Percentiles rank a stretch among this genome's conserved stretches.
Evolutionary conservation across 2,329 filamentous ascomycete genomes (phyloP).

Genomic region (Fusarium abutilonis): DNA sequence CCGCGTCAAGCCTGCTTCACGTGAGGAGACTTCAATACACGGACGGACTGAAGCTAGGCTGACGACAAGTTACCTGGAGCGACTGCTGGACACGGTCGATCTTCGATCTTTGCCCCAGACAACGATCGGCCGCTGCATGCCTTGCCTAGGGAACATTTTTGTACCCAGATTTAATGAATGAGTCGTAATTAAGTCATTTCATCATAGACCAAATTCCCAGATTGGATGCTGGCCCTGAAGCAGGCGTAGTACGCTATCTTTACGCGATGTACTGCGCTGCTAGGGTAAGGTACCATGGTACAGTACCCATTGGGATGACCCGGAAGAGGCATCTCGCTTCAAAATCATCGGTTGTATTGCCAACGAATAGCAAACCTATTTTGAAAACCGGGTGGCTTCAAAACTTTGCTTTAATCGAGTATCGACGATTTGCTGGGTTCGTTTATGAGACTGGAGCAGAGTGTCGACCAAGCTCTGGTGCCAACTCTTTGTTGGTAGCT

Average conservation of each 20-base stretch:
- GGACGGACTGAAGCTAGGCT: conserved; percentile 10
- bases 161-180: too few species aligned
- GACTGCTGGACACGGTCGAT: background rate
- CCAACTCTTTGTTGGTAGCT: conserved; percentile 1
- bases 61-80: background rate
- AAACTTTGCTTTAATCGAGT: background rate
- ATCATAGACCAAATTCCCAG: conserved; percentile 16
- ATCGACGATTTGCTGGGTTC: background rate
- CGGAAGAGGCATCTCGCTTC: conserved; percentile 1
- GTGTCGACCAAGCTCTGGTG: conserved; percentile 13
- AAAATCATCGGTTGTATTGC: background rate
- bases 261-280: conserved; percentile 5
- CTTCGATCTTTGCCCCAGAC: background rate
- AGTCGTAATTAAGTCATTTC: conserved; percentile 7
- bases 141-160: conserved; percentile 1
- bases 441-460: conserved; percentile 5
- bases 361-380: background rate
- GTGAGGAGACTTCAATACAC: conserved; percentile 32
- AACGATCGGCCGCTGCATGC: conserved; percentile 6
- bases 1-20: conserved; percentile 44
- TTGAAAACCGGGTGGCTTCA: background rate
- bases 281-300: background rate
- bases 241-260: conserved; percentile 17
- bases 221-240: conserved; percentile 15
- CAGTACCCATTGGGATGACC: background rate